Evolutionary conservation across 495 filamentous ascomycete species (phyloP).

Genomic region (Hyphodiscus hymeniophilus): DNA sequence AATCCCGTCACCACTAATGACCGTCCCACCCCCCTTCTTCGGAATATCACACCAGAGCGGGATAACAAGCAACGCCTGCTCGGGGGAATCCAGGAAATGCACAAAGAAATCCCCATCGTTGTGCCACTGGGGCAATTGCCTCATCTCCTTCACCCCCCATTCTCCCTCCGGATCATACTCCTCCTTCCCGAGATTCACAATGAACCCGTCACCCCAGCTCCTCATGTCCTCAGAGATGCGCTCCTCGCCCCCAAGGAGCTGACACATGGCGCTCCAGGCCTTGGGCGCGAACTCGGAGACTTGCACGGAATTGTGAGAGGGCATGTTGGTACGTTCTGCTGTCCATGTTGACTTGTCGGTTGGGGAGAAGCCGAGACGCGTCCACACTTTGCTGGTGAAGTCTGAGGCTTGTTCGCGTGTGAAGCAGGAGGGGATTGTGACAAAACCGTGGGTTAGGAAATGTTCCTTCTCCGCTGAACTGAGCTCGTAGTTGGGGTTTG

Average conservation of each 20-base stretch:
- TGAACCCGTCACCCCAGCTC: constrained; percentile 59
- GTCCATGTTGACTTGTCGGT: constrained; percentile 62
- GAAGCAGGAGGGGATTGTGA: constrained; percentile 54
- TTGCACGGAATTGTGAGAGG: constrained; percentile 43
- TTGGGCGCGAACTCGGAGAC: constrained; percentile 54
- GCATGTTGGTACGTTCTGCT: constrained; percentile 56
- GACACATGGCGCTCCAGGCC: constrained; percentile 62
- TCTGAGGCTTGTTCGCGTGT: constrained; percentile 48
- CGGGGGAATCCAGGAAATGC: constrained; percentile 65
- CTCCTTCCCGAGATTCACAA: constrained; percentile 62
- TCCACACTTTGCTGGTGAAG: constrained; percentile 55
- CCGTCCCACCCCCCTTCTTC: constrained; percentile 56
- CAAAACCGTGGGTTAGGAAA: constrained; percentile 58
- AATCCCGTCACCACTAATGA: constrained; percentile 54
- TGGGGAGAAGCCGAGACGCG: constrained; percentile 56
- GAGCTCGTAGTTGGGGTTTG: constrained; percentile 27
- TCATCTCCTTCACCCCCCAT: constrained; percentile 25
- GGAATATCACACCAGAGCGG: constrained; percentile 61
- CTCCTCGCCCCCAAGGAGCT: constrained; percentile 60
- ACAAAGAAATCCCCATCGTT: constrained; percentile 73
- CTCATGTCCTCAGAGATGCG: constrained; percentile 39
- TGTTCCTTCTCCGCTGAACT: constrained; percentile 53
- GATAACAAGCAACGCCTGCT: constrained; percentile 64
- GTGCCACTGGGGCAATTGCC: constrained; percentile 56
- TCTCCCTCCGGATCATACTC: constrained; percentile 43